Base-by-base conservation (phyloP, 1,139 yeast species). In the Sugiyamaella castrensis region DNA sequence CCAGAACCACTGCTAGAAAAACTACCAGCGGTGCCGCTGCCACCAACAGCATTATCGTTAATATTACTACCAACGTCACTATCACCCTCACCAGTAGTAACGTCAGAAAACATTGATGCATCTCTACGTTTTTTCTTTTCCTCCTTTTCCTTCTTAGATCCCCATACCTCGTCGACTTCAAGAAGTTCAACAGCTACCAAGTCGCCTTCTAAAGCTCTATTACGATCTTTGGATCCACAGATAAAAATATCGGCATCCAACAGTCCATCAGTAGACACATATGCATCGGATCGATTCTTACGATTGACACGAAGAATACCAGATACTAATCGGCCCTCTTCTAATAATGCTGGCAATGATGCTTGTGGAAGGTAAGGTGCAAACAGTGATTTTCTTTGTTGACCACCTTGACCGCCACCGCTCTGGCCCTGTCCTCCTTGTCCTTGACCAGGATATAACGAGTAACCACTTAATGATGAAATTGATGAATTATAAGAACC, bases 201-300 rank as follows among this genome's bases (percentile, higher is more conserved):
- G 66, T 92, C 98, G 48, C 98, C 97, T 70, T 92, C 98, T 47
- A 92, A 74, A 9, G 98, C 98, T 65, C 98, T 82, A 69, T 92
- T 92, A 66, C 98, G 87, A 69, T 92, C 98, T 67, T 92, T 92
- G n/a, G 98, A 91, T 10, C 98, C 98, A 72, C 98, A 94, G 57
- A 92, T 92, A 65, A 89, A 92, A 54, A 92, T 88, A 68, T 92
- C 98, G 0, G 98, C 96, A 69, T 92, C 98, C 56, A 92, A 75
- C 39, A 91, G 77, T 2, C 97, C 97, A 65, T 91, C 97, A 0
- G 98, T 92, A 4, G 97, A 84, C 13, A 92, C 98, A 69, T 94
- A 92, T 1, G 98, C 98, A 69, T 92, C 98, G 0, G 96, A 87
- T 61, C 98, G 79, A 67, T 92, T 92, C 70, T 92, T 92, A 66